These are phyloP conservation scores for Pyricularia sp. DNA, from an alignment of 2,329 filamentous ascomycete genomes.

Conservation along the genomic window DNA sequence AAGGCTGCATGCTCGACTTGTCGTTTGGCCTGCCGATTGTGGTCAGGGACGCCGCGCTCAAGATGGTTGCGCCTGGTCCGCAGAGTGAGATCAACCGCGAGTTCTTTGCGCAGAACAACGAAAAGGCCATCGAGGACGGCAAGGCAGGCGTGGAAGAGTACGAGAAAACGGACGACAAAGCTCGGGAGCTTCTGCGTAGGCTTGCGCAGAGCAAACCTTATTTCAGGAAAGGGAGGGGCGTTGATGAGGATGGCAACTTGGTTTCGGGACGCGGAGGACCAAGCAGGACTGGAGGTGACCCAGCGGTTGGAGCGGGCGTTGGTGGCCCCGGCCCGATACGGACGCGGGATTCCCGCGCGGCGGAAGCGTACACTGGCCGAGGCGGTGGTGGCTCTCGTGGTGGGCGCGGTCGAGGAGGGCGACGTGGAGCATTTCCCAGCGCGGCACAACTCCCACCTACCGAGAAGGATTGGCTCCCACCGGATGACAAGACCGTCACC, in stretches of 20 bases:
- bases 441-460: conserved; percentile 68
- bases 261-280: conserved; percentile 19
- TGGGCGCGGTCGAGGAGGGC: conserved; percentile 19
- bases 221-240: conserved; percentile 74
- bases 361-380: conserved; percentile 22
- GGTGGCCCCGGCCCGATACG: conserved; percentile 70
- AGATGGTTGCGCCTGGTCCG: conserved; percentile 94
- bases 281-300: conserved; percentile 32
- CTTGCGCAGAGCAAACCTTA: conserved; percentile 92
- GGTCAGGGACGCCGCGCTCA: conserved; percentile 89
- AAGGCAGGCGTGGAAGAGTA: conserved; percentile 35
- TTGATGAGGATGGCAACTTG: conserved; percentile 49
- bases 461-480: conserved; percentile 78
- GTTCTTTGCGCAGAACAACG: conserved; percentile 96
- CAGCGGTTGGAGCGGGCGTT: conserved; percentile 43
- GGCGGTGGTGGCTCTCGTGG: conserved; percentile 22
- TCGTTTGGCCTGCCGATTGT: conserved; percentile 93
- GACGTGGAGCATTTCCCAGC: conserved; percentile 55
- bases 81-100: conserved; percentile 90
- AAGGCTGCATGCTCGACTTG: conserved; percentile 97
- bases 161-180: conserved; percentile 54
- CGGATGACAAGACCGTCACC: conserved; percentile 74
- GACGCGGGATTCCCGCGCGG: conserved; percentile 55
- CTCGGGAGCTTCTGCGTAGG: conserved; percentile 73
- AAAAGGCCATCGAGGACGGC: conserved; percentile 90